Base-by-base conservation (phyloP, 192 early-diverging fungal species). In the Umbelopsis vinacea region DNA sequence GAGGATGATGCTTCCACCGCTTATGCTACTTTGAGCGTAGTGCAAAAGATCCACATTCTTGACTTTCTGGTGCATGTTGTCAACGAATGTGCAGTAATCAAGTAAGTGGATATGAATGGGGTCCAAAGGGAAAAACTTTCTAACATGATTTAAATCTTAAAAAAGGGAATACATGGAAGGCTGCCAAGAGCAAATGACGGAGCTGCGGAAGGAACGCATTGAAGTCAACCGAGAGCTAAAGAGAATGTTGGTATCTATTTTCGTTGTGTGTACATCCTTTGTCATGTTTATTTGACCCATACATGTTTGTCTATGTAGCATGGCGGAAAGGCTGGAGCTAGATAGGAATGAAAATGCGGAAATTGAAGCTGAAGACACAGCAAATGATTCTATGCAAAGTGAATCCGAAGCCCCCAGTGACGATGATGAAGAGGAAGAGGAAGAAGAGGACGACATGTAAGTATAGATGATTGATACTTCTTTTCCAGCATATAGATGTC, bases 181-280 rank as follows among this genome's bases (percentile, higher is more conserved):
- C 54, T 90, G 89, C 45, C 79, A 90, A 4, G 92, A 95, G 52
- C 74, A 90, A 10, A 79, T 86, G 23, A 86, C 85, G 0, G 93
- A 91, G 52, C 79, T 94, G 53, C 85, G 89, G 52, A 91, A 92
- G 71, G 89, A 95, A 77, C 87, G 89, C 52, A 77, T 92, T 15
- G 93, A 95, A 46, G 53, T 93, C 29, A 84, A 83, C 21, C 83
- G 85, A 69, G 91, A 93, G 67, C 74, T 81, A 57, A 89, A 88
- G 71, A 84, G 88, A 22, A 69, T 91, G 85, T 89, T 85, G 75
- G 87, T 85, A 43, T 47, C 24, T 17, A 17, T 23, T 23, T 35
- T 72, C 1, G n/a, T 24, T 48, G 22, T 19, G 26, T 37, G 19
- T 5, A 37, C 3, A 14, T 26, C 21, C n/a, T 52, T 22, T 3